Conservation (phyloP, 2,329 filamentous ascomycete species). For the Pseudogymnoascus destructans region DNA sequence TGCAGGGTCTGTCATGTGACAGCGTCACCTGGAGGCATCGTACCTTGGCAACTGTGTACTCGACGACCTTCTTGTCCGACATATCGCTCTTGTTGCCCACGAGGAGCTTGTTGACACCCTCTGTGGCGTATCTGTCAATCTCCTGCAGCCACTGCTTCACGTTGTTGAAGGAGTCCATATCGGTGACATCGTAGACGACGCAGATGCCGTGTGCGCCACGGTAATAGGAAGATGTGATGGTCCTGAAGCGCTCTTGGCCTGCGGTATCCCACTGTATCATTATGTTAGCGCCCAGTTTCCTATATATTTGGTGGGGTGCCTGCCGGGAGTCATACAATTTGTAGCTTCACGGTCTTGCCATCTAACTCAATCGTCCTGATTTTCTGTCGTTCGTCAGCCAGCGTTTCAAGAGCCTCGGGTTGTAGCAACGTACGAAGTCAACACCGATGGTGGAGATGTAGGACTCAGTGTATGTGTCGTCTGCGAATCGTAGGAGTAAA, state of each 20-base stretch:
- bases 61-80: conserved; percentile 99
- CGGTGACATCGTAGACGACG: conserved; percentile 99
- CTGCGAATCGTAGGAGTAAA: conserved; percentile 91
- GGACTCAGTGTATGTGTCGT: conserved; percentile 98
- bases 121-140: conserved; percentile 97
- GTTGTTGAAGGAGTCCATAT: conserved; percentile 99
- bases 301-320: not conserved
- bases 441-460: conserved; percentile 99
- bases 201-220: conserved; percentile 98
- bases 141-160: conserved; percentile 99
- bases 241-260: conserved; percentile 98
- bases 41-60: conserved; percentile 99
- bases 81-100: conserved; percentile 99
- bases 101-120: conserved; percentile 98
- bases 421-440: conserved; percentile 64
- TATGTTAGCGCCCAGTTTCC: not conserved
- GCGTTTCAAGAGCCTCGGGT: not conserved
- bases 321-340: conserved; percentile 62
- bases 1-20: conserved; percentile 13
- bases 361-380: conserved; percentile 99
- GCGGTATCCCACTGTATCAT: conserved; percentile 83
- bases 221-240: conserved; percentile 99
- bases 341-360: conserved; percentile 98
- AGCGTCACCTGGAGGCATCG: conserved; percentile 25
- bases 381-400: conserved; percentile 50